Conservation (phyloP, 1,284 basidiomycete genomes). For the Malassezia globosa region DNA sequence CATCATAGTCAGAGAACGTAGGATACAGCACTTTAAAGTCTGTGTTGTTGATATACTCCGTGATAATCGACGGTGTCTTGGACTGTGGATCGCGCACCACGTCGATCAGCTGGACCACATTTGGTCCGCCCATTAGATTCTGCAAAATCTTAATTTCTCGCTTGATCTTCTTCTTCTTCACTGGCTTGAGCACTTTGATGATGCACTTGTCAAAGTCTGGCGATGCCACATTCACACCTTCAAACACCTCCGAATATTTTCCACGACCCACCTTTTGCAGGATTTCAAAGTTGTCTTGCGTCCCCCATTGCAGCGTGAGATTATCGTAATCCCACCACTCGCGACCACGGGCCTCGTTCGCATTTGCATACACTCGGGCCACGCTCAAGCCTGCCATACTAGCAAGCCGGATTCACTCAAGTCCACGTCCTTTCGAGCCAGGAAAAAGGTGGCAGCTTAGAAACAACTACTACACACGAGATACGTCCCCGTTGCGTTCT, state of each 20-base stretch:
- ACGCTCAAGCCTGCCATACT: constrained; percentile 28
- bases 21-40: constrained; percentile 97
- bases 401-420: no score
- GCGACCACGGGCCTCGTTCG: constrained; percentile 54
- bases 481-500: no score
- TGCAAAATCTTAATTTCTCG: constrained; percentile 97
- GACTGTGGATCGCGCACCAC: constrained; percentile 83
- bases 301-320: constrained; percentile 32
- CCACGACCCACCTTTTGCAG: constrained; percentile 91
- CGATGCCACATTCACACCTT: constrained; percentile 76
- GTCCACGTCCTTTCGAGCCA: no score
- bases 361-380: constrained; percentile 54
- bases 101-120: constrained; percentile 76
- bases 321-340: constrained; percentile 55
- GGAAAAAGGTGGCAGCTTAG: no score
- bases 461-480: no score
- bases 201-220: constrained; percentile 67
- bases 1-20: constrained; percentile 85
- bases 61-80: constrained; percentile 92
- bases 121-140: constrained; percentile 85
- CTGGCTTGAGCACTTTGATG: constrained; percentile 96
- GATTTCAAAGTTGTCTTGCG: constrained; percentile 95
- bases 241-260: constrained; percentile 69
- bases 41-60: constrained; percentile 96
- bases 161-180: constrained; percentile 99